These are phyloP conservation scores for Tylopilus rubrobrunneus DNA, from an alignment of 768 basidiomycete species.

Conservation along the genomic window DNA sequence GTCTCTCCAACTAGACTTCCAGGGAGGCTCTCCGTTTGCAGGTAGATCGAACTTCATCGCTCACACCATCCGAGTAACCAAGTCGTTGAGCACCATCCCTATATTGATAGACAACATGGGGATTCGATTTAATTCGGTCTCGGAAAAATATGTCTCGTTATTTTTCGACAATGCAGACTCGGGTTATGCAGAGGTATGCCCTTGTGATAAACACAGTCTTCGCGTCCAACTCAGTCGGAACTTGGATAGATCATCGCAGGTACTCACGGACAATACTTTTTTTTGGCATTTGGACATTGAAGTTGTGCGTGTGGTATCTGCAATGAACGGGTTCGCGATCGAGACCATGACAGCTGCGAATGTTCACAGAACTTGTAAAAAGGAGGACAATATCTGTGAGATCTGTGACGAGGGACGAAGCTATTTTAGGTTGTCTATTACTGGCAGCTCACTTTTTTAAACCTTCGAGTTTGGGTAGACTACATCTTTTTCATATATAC, in stretches of 20 bases:
- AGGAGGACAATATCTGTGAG: conserved; percentile 5
- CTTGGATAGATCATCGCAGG: conserved; percentile 63
- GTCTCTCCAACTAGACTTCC: conserved; percentile 74
- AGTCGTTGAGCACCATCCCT: conserved; percentile 63
- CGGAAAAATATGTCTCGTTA: conserved; percentile 65
- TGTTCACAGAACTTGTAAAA: conserved; percentile 21
- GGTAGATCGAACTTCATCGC: conserved; percentile 42
- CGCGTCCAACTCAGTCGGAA: not conserved
- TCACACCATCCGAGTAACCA: conserved; percentile 55
- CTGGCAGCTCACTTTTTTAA: conserved; percentile 20
- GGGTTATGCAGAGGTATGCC: conserved; percentile 75
- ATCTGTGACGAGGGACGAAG: conserved; percentile 10
- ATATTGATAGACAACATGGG: conserved; percentile 65
- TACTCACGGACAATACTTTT: conserved; percentile 30
- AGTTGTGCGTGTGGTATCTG: not conserved
- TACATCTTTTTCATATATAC: conserved; percentile 22
- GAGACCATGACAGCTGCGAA: conserved; percentile 18
- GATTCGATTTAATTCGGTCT: conserved; percentile 59
- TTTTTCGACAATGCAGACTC: conserved; percentile 77
- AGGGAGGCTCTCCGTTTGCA: conserved; percentile 81
- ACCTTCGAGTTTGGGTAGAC: conserved; percentile 12
- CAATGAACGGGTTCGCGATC: conserved; percentile 13
- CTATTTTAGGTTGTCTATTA: conserved; percentile 24
- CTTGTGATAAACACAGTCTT: not conserved
- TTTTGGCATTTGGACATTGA: conserved; percentile 19